phyloP scores from a whole-genome alignment of 1,284 basidiomycete genomes.

The Cystobasidium sp. region DNA sequence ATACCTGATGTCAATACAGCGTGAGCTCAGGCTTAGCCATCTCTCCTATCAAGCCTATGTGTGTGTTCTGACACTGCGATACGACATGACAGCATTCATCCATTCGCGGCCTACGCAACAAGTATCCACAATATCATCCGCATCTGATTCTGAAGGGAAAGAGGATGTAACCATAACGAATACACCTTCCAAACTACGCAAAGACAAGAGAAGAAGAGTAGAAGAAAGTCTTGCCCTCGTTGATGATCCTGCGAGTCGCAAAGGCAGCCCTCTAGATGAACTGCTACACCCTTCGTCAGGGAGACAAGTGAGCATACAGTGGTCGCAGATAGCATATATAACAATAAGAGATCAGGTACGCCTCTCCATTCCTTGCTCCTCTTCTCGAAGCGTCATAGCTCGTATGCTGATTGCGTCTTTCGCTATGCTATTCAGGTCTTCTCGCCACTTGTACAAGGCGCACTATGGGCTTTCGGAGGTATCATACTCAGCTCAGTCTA shows the following conservation, averaged over 20 bases:
- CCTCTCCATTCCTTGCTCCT: not conserved
- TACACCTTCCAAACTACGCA: conserved; percentile 21
- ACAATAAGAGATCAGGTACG: conserved; percentile 40
- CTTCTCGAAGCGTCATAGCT: not conserved
- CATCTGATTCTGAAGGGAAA: not conserved
- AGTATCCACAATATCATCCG: not conserved
- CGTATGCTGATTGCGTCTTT: not conserved
- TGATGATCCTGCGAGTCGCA: conserved; percentile 32
- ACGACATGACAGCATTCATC: conserved; percentile 37
- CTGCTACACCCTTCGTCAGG: conserved; percentile 6
- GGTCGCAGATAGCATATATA: conserved; percentile 35
- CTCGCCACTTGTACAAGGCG: conserved; percentile 41
- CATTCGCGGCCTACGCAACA: conserved; percentile 16
- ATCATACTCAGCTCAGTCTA: conserved; percentile 24
- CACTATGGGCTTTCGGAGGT: conserved; percentile 38
- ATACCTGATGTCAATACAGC: conserved; percentile 42
- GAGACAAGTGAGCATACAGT: conserved; percentile 16
- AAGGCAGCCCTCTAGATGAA: conserved; percentile 24
- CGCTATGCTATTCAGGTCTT: not conserved
- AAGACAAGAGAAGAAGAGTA: conserved; percentile 32
- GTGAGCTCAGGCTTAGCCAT: not conserved
- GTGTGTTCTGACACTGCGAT: not conserved
- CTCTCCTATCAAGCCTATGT: not conserved
- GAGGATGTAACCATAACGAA: not conserved
- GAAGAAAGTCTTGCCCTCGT: conserved; percentile 40